phyloP scores from a whole-genome alignment of 2,329 filamentous ascomycete species.

The Beauveria scarabaeidicola region DNA sequence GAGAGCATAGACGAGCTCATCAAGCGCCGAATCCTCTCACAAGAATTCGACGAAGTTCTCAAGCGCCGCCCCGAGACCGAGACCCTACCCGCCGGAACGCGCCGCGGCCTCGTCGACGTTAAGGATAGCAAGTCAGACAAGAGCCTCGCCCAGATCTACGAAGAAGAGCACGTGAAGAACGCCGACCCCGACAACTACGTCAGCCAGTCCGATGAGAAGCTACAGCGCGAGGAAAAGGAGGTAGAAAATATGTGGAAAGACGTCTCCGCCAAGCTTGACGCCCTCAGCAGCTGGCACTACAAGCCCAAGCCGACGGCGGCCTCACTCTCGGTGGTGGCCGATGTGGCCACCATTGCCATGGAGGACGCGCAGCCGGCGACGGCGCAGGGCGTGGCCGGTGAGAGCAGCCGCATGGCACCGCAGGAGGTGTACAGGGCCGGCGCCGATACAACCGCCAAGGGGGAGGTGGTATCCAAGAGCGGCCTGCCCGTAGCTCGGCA shows the following conservation, averaged over 20 bases:
- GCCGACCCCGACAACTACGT: slow-evolving; percentile 72
- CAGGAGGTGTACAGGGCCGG: slow-evolving; percentile 90
- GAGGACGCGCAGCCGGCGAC: slow-evolving; percentile 89
- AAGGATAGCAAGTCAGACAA: slow-evolving; percentile 84
- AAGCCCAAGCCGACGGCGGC: slow-evolving; percentile 78
- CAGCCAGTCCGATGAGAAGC: slow-evolving; percentile 73
- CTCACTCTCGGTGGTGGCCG: slow-evolving; percentile 77
- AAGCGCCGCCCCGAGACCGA: slow-evolving; percentile 70
- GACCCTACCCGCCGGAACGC: slow-evolving; percentile 48
- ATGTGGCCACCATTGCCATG: slow-evolving; percentile 87
- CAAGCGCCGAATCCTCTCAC: slow-evolving; percentile 81
- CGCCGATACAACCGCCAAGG: slow-evolving; percentile 50
- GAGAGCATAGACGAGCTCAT: slow-evolving; percentile 90
- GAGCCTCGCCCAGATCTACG: slow-evolving; percentile 85
- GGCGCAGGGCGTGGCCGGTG: slow-evolving; percentile 61
- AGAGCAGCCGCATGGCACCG: slow-evolving; percentile 72
- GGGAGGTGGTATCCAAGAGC: slow-evolving; percentile 69
- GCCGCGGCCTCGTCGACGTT: slow-evolving; percentile 68
- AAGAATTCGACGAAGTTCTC: slow-evolving; percentile 87
- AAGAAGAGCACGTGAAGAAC: slow-evolving; percentile 77
- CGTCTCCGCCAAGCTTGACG: slow-evolving; percentile 71
- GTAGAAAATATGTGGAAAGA: slow-evolving; percentile 77
- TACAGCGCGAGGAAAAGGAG: slow-evolving; percentile 73
- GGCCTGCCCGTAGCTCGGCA: slow-evolving; percentile 71
- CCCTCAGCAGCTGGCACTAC: slow-evolving; percentile 90